Conservation (phyloP, 2,329 filamentous ascomycete species). For the Ophiocordyceps camponoti-leonardi region DNA sequence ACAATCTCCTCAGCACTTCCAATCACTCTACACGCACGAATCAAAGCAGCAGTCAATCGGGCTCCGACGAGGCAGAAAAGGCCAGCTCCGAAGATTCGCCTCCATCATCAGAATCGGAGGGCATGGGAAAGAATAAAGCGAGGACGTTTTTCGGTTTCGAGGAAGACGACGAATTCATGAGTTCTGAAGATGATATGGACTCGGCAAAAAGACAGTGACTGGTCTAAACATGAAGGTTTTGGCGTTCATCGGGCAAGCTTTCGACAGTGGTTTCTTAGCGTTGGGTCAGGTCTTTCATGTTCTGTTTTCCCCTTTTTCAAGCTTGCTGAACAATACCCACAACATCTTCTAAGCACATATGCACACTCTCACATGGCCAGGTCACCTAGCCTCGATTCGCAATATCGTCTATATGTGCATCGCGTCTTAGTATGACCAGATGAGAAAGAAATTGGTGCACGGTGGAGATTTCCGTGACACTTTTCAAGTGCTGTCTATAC, state of each 20-base stretch:
- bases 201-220: background rate
- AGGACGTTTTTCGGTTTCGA: conserved; percentile 59
- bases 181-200: conserved; percentile 44
- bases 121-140: conserved; percentile 20
- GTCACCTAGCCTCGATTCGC: no score
- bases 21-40: conserved; percentile 26
- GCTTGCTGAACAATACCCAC: background rate
- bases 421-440: no score
- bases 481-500: no score
- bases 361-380: no score
- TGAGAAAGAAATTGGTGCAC: no score
- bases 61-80: conserved; percentile 19
- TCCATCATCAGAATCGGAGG: conserved; percentile 23
- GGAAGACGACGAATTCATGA: conserved; percentile 62
- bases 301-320: background rate
- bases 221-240: background rate
- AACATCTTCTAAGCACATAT: background rate
- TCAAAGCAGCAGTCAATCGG: conserved; percentile 9
- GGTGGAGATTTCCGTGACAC: no score
- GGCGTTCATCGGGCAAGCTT: background rate
- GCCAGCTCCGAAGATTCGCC: conserved; percentile 30
- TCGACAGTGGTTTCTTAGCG: no score
- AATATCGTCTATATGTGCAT: no score
- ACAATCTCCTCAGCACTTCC: conserved; percentile 38
- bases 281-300: background rate